Evolutionary conservation across 805 yeast species (phyloP), one percentile per base, ranked within the genome.

Genomic region (Metschnikowia orientalis): DNA sequence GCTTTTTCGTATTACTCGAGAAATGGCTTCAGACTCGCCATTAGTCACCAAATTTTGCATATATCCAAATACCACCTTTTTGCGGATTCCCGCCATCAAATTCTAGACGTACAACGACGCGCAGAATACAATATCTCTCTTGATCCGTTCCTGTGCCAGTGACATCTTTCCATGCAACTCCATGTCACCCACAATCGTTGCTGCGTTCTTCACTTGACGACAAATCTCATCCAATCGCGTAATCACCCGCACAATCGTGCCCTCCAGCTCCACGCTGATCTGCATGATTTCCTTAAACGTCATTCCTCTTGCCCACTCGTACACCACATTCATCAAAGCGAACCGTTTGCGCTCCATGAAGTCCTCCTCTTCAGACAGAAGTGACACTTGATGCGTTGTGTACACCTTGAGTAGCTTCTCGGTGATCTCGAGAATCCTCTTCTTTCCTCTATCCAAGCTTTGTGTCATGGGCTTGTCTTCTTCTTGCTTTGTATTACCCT

Each of bases 261-360:
- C 99, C 60, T 92, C 98, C 22, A 87, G 89, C 49, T 89, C 95
- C 12, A 78, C 79, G 37, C 95, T 85, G 43, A 87, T 71, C 39
- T 77, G 81, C 81, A 89, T 92, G 44, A 92, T 90, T 37, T 87
- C 94, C 44, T 82, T 81, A 65, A 92, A 92, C 0, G 94, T 73
- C 81, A 66, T 72, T 2, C 98, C 99, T 44, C 94, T 71, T 1
- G 97, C 96, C 99, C 99, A 92, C 60, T 92, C 97, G 56, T 90
- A 92, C 4, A 90, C 95, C 8, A 87, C 95, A 54, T 88, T 90
- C 59, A 87, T 84, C 50, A 92, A 69, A 0, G 90, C 95, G 59
- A 92, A 92, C 45, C 97, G 68, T 48, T 86, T 81, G 43, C 81
- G 73, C 36, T 86, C 94, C 44, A 81, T 61, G 50, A 90, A 92